Conservation (phyloP, 805 yeast genomes). For the Zygosaccharomyces pseudorouxii region DNA sequence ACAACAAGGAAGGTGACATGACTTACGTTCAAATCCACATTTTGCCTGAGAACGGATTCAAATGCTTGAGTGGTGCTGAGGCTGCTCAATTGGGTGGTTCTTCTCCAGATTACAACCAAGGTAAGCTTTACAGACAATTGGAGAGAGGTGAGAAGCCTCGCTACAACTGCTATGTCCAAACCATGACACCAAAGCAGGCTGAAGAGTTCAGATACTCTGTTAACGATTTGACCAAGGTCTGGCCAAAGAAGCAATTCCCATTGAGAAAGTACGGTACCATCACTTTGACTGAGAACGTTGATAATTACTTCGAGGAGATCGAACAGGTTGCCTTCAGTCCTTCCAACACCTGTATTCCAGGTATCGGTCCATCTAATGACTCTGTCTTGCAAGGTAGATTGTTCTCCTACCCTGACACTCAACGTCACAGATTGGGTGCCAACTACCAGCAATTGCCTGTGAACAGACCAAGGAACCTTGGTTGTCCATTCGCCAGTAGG, state of each 20-base stretch:
- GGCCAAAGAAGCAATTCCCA: slow-evolving; percentile 85
- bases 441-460: slow-evolving; percentile 66
- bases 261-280: slow-evolving; percentile 69
- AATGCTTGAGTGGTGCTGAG: slow-evolving; percentile 43
- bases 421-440: slow-evolving; percentile 68
- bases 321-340: slow-evolving; percentile 68
- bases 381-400: slow-evolving; percentile 73
- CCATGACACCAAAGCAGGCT: slow-evolving; percentile 74
- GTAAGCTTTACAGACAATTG: slow-evolving; percentile 41
- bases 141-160: slow-evolving; percentile 47
- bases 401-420: slow-evolving; percentile 73
- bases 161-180: slow-evolving; percentile 53
- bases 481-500: slow-evolving; percentile 43
- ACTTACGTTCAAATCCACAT: slow-evolving; percentile 56
- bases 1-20: slow-evolving; percentile 46
- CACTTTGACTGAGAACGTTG: slow-evolving; percentile 50
- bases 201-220: slow-evolving; percentile 70
- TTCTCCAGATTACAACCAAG: slow-evolving; percentile 48
- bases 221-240: slow-evolving; percentile 81
- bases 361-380: slow-evolving; percentile 71
- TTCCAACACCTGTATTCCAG: slow-evolving; percentile 61
- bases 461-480: slow-evolving; percentile 41
- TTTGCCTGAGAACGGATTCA: slow-evolving; percentile 47
- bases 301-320: slow-evolving; percentile 46
- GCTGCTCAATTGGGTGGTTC: slow-evolving; percentile 44